Base-by-base conservation (phyloP, 208 protist species). In the Wallacemonas sp. region DNA sequence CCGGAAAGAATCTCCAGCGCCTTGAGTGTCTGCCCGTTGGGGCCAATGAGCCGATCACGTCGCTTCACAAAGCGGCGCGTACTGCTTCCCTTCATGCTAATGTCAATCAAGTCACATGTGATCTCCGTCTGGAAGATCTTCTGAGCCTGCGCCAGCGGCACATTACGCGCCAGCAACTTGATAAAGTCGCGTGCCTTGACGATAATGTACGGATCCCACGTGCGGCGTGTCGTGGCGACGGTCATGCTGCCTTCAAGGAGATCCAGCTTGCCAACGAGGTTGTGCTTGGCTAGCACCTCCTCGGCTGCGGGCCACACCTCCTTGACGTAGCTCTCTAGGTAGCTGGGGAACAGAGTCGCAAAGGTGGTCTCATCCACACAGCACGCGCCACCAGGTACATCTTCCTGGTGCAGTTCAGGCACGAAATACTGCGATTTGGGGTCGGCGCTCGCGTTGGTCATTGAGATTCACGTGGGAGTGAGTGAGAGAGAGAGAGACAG, bases 61-160 rank as follows among this genome's bases (percentile, higher is more conserved):
- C 99, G 90, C 88, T 99, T 99, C 36, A 99, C 90, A 81, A 99
- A 99, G 34, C 97, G 90, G 30, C 99, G 98, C 62, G 98, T 98
- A 77, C 96, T 98, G 39, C 86, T 79, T 14, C 98, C 94, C 57
- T 99, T 92, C 61, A 90, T 83, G 36, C 88, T 90, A 74, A 99
- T 99, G 73, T 99, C 98, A 61, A 99, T 99, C 61, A 99, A 98
- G 69, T 99, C 98, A 73, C 94, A 99, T 16, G 85, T 92, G 39
- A 99, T 88, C 24, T 99, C 97, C 34, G 99, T 98, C 61, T 99
- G 73, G 60, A 99, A 93, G 24, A 99, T 97, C 65, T 97, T 98
- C 38, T 97, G 77, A 36, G 99, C 99, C 83, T 99, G 97, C 46
- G 91, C 83, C 17, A 98, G 85, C 2, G 97, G 96, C 27, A 99